phyloP scores from a whole-genome alignment of 106 monocot species.

The Apostasia ramifera region DNA sequence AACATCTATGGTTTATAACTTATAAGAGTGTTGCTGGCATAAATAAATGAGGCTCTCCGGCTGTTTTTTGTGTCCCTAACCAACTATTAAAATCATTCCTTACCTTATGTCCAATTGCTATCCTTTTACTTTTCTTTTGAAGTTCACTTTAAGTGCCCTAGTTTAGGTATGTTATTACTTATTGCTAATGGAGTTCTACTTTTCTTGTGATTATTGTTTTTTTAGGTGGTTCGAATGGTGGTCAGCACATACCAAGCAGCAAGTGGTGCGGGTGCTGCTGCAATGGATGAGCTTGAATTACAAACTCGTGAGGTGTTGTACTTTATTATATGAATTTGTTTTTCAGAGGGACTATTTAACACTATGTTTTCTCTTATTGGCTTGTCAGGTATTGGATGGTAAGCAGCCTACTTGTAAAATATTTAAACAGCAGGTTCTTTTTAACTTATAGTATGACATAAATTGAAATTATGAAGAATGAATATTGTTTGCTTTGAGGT shows the following conservation, averaged over 20 bases:
- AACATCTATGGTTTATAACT: too few species aligned
- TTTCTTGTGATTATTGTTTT: background rate
- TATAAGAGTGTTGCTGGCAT: too few species aligned
- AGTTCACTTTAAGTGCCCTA: too few species aligned
- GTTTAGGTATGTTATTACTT: too few species aligned
- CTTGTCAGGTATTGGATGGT: slow-evolving; percentile 78
- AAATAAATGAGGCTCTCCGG: too few species aligned
- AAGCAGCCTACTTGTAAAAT: slow-evolving; percentile 91
- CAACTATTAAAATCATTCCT: too few species aligned
- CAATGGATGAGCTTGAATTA: slow-evolving; percentile 95
- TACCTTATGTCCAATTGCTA: too few species aligned
- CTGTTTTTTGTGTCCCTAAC: too few species aligned
- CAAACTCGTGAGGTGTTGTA: slow-evolving; percentile 82
- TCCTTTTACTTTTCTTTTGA: too few species aligned
- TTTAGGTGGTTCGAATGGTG: slow-evolving; percentile 92
- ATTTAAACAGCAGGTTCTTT: slow-evolving; percentile 80
- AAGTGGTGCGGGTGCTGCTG: slow-evolving; percentile 98
- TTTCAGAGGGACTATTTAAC: background rate
- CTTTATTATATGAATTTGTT: slow-evolving; percentile 1
- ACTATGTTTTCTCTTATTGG: slow-evolving; percentile 7
- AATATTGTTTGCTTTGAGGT: background rate
- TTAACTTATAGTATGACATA: background rate
- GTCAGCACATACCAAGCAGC: slow-evolving; percentile 99
- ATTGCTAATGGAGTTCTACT: too few species aligned
- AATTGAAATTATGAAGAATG: background rate